Evolutionary conservation across 805 yeast genomes (phyloP).

Genomic region (Monosporozyma servazzii): DNA sequence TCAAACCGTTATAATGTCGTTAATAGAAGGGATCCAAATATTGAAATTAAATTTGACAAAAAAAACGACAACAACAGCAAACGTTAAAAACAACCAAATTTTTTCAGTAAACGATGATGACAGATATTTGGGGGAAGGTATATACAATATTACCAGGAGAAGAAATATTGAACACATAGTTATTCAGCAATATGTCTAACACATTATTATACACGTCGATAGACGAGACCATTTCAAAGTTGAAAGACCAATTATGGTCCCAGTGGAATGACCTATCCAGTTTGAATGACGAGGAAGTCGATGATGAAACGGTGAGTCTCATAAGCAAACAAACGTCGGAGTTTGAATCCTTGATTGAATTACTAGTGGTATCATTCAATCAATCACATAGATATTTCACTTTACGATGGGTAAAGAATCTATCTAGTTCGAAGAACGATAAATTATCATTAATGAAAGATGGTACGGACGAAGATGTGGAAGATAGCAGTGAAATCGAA

Average conservation of each 20-base stretch:
- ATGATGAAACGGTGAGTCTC: neutral
- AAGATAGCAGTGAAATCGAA: neutral
- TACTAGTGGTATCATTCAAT: conserved; percentile 11
- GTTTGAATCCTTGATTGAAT: conserved; percentile 14
- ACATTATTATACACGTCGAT: neutral
- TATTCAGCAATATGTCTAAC: neutral
- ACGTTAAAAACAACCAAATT: too few species aligned
- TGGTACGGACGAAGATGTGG: conserved; percentile 2
- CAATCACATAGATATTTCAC: conserved; percentile 9
- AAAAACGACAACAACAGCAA: neutral
- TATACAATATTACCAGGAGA: neutral
- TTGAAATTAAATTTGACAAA: neutral
- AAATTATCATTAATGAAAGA: conserved; percentile 4
- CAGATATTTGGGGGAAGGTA: neutral
- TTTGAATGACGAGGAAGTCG: neutral
- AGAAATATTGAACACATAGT: neutral
- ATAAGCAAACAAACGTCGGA: conserved; percentile 4
- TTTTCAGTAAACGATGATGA: neutral
- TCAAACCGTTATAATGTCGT: too few species aligned
- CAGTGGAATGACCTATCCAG: neutral
- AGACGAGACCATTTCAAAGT: neutral
- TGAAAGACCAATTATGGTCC: neutral
- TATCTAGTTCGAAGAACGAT: conserved; percentile 2
- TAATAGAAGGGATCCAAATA: too few species aligned
- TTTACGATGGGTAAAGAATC: conserved; percentile 11